These are phyloP conservation scores for Monosporascus sp. DNA, from an alignment of 2,329 filamentous ascomycete species.

Conservation along the genomic window DNA sequence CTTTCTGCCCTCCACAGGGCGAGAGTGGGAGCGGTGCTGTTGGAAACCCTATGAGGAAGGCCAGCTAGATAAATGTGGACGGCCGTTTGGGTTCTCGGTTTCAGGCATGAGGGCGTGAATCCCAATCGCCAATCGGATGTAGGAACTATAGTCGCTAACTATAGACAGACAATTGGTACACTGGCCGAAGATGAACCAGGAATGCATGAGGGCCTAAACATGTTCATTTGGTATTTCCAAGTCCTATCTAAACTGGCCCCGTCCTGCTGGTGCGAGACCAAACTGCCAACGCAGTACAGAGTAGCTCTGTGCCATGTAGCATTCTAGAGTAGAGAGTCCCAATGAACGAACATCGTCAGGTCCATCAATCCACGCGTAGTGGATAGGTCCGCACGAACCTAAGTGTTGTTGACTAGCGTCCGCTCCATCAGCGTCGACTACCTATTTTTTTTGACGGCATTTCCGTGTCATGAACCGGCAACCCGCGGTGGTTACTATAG, in stretches of 20 bases:
- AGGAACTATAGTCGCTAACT: not conserved
- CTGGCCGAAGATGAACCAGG: not conserved
- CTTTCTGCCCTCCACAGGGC: not conserved
- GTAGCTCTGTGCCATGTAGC: not conserved
- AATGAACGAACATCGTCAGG: not conserved
- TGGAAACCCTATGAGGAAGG: not conserved
- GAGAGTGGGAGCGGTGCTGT: not conserved
- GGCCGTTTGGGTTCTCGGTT: not conserved
- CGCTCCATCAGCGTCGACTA: not conserved
- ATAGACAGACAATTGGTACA: not conserved
- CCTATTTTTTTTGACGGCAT: constrained; percentile 2
- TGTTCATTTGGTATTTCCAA: not conserved
- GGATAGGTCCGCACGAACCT: not conserved
- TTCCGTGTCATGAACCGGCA: not conserved
- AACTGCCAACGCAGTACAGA: not conserved
- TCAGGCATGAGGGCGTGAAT: not conserved
- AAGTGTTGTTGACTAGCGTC: not conserved
- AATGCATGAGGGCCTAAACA: not conserved
- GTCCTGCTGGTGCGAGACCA: not conserved
- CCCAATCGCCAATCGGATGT: not conserved
- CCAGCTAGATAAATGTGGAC: not conserved
- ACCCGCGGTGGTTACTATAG: constrained; percentile 9
- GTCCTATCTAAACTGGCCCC: not conserved
- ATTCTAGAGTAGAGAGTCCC: not conserved
- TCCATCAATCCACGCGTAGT: not conserved